phyloP scores from a whole-genome alignment of 345 rosid species.

The Cardamine occulta region DNA sequence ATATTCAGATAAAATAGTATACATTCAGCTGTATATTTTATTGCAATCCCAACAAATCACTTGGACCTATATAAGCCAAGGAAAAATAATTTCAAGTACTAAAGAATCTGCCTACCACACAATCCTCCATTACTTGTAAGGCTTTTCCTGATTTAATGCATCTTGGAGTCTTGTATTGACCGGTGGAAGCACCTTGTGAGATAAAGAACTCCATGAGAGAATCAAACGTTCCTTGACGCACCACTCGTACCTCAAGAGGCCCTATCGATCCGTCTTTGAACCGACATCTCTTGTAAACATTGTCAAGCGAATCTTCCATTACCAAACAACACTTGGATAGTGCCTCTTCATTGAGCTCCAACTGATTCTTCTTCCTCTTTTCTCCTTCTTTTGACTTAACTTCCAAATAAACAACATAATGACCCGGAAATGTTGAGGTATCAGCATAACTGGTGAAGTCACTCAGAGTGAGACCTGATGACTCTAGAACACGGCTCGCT shows the following conservation, averaged over 20 bases:
- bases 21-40: neutral
- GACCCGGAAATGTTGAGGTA: constrained; percentile 76
- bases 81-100: constrained; percentile 45
- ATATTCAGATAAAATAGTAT: neutral
- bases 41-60: constrained; percentile 10
- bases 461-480: constrained; percentile 56
- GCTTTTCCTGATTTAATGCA: constrained; percentile 73
- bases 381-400: constrained; percentile 38
- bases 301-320: constrained; percentile 76
- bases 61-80: constrained; percentile 7
- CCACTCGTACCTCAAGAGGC: constrained; percentile 80
- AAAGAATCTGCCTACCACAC: constrained; percentile 61
- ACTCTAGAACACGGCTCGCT: constrained; percentile 58
- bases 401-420: constrained; percentile 85
- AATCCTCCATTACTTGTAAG: constrained; percentile 57
- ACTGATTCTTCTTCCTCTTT: neutral
- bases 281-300: constrained; percentile 76
- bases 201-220: constrained; percentile 84
- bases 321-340: constrained; percentile 68
- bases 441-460: constrained; percentile 86
- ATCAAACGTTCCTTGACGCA: constrained; percentile 67
- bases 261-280: constrained; percentile 74
- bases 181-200: constrained; percentile 77
- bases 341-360: constrained; percentile 45
- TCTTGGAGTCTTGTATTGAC: constrained; percentile 93